Percentiles rank a stretch among this genome's conserved stretches.
phyloP scores from a whole-genome alignment of 192 early-diverging fungal genomes.

The Coemansia sp. region DNA sequence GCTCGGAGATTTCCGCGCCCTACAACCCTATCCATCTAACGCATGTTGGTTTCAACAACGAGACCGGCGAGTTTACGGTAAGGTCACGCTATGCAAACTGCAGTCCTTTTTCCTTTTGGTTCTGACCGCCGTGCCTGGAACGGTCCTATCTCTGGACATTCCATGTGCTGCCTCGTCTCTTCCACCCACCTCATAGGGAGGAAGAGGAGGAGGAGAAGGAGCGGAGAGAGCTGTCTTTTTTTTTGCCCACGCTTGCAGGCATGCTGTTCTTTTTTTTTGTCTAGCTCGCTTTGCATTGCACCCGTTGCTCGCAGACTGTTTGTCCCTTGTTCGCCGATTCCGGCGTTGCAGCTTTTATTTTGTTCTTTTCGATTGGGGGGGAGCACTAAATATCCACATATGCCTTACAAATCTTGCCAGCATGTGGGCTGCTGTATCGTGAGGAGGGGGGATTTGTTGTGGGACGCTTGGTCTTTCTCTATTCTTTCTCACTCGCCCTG shows the following conservation, averaged over 20 bases:
- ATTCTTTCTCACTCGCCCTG: background rate
- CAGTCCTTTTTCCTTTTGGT: background rate
- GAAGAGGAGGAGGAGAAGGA: background rate
- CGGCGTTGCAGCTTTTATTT: background rate
- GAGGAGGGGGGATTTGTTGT: background rate
- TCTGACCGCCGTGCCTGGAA: background rate
- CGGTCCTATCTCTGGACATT: background rate
- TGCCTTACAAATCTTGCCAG: background rate
- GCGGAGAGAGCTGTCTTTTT: background rate
- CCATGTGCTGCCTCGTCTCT: background rate
- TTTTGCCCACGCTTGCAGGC: background rate
- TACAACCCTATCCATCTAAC: slow-evolving; percentile 97
- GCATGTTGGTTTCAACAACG: slow-evolving; percentile 96
- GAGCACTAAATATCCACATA: background rate
- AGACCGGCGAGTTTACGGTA: slow-evolving; percentile 92
- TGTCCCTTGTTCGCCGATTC: background rate
- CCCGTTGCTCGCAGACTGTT: background rate
- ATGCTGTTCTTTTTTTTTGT: background rate
- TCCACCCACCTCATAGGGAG: background rate
- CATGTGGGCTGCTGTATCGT: background rate
- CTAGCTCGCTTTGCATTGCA: too few species aligned
- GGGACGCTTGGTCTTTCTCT: background rate
- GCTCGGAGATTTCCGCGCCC: slow-evolving; percentile 88
- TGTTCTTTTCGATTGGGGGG: background rate
- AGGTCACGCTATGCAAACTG: slow-evolving; percentile 17